Evolutionary conservation across 495 filamentous ascomycete genomes (phyloP).

Genomic region (Rhypophila decipiens): DNA sequence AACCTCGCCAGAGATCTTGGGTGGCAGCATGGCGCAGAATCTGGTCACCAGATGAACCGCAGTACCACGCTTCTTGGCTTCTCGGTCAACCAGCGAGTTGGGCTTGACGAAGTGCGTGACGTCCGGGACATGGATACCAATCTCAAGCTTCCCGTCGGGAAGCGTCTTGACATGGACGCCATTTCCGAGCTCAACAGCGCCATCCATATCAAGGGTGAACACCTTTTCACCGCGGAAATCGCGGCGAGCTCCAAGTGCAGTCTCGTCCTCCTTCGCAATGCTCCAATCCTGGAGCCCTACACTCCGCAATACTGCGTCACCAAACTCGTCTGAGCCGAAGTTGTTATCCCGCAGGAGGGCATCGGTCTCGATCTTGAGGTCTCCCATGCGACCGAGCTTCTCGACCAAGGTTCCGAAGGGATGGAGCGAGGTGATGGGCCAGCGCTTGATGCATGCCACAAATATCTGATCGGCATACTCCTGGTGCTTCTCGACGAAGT

Average conservation of each 20-base stretch:
- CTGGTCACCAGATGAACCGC: conserved; percentile 91
- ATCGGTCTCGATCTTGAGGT: conserved; percentile 94
- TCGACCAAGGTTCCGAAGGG: conserved; percentile 97
- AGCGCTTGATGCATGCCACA: conserved; percentile 97
- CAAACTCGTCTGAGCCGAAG: conserved; percentile 95
- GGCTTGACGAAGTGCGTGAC: conserved; percentile 95
- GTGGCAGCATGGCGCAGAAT: conserved; percentile 83
- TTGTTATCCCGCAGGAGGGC: conserved; percentile 97
- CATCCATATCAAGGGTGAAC: conserved; percentile 85
- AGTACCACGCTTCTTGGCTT: conserved; percentile 96
- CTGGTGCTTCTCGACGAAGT: conserved; percentile 98
- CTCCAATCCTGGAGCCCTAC: conserved; percentile 91
- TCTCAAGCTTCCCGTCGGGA: conserved; percentile 77
- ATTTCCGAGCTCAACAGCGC: conserved; percentile 78
- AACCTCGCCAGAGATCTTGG: conserved; percentile 75
- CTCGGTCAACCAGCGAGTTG: conserved; percentile 92
- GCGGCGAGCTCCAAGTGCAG: conserved; percentile 65
- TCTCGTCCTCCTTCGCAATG: conserved; percentile 72
- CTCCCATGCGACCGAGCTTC: conserved; percentile 94
- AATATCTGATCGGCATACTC: conserved; percentile 96
- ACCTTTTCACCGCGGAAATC: conserved; percentile 87
- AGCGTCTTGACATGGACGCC: conserved; percentile 85
- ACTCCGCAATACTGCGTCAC: conserved; percentile 88
- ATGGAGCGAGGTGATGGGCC: conserved; percentile 99
- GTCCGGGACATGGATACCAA: conserved; percentile 93